These are phyloP conservation scores for Nakaseomyces delphensis DNA, from an alignment of 1,139 yeast species.

Conservation along the genomic window DNA sequence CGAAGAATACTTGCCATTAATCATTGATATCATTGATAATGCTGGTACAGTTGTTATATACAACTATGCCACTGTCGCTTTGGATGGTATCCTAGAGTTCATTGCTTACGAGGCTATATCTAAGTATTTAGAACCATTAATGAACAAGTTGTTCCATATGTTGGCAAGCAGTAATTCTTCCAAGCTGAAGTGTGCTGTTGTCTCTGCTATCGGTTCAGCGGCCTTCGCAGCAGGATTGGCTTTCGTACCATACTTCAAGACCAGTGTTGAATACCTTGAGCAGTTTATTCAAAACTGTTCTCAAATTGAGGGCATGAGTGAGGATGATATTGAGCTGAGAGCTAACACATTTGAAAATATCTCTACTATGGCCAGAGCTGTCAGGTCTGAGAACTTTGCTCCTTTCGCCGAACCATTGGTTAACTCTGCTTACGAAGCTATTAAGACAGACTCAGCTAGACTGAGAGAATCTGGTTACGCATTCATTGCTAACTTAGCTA, in stretches of 20 bases:
- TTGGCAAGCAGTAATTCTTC: constrained; percentile 54
- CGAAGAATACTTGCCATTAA: constrained; percentile 72
- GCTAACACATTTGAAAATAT: constrained; percentile 90
- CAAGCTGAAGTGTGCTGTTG: constrained; percentile 76
- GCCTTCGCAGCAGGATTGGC: constrained; percentile 91
- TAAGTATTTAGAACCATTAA: constrained; percentile 75
- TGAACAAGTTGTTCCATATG: constrained; percentile 82
- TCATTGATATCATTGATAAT: constrained; percentile 76
- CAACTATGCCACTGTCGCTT: constrained; percentile 83
- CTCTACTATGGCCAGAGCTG: constrained; percentile 94
- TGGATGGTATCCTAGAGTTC: constrained; percentile 87
- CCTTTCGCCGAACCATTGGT: constrained; percentile 83
- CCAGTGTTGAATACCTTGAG: constrained; percentile 71
- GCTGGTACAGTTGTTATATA: constrained; percentile 79
- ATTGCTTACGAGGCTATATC: constrained; percentile 81
- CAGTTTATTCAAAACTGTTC: constrained; percentile 67
- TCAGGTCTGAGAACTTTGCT: constrained; percentile 80
- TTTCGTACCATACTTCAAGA: constrained; percentile 76
- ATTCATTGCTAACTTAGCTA: constrained; percentile 90
- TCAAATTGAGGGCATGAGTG: constrained; percentile 60
- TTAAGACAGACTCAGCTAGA: constrained; percentile 71
- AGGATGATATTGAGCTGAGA: constrained; percentile 74
- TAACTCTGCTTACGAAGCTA: constrained; percentile 76
- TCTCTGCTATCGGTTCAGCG: constrained; percentile 93
- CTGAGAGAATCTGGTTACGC: constrained; percentile 92